phyloP scores from a whole-genome alignment of 495 filamentous ascomycete genomes.

The Penicillium salamii region DNA sequence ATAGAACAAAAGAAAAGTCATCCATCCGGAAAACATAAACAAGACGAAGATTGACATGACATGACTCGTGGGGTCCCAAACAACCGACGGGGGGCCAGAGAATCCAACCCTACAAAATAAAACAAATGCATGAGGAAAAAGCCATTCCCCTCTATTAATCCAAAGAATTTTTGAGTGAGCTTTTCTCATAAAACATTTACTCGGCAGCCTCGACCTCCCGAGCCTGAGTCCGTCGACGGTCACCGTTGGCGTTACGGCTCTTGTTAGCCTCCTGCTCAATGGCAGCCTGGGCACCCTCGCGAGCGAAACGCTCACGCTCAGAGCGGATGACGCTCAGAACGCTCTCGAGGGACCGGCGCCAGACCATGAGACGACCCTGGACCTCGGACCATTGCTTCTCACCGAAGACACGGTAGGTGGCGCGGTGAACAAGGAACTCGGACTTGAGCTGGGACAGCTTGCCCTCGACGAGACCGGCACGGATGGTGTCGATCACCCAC shows the following conservation, averaged over 20 bases:
- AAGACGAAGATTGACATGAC: slow-evolving; percentile 28
- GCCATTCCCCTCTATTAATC: slow-evolving; percentile 26
- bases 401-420: slow-evolving; percentile 92
- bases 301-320: slow-evolving; percentile 66
- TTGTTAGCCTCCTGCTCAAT: slow-evolving; percentile 32
- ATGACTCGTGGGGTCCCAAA: slow-evolving; percentile 40
- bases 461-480: slow-evolving; percentile 89
- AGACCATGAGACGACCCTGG: slow-evolving; percentile 81
- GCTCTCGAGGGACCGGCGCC: slow-evolving; percentile 71
- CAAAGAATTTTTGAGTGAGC: slow-evolving; percentile 24
- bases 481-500: slow-evolving; percentile 98
- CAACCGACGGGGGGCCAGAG: slow-evolving; percentile 23
- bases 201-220: slow-evolving; percentile 35
- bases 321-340: slow-evolving; percentile 72
- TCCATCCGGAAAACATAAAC: slow-evolving; percentile 27
- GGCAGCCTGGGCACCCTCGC: slow-evolving; percentile 42
- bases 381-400: slow-evolving; percentile 98
- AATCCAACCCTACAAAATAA: slow-evolving; percentile 24
- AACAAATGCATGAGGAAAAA: slow-evolving; percentile 24
- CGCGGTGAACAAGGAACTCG: slow-evolving; percentile 90
- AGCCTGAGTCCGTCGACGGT: slow-evolving; percentile 35
- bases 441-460: slow-evolving; percentile 87
- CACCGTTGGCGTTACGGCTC: slow-evolving; percentile 25
- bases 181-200: slow-evolving; percentile 25
- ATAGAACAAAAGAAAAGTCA: slow-evolving; percentile 14